phyloP scores from a whole-genome alignment of 768 basidiomycete genomes.

The Grammothele lineata region DNA sequence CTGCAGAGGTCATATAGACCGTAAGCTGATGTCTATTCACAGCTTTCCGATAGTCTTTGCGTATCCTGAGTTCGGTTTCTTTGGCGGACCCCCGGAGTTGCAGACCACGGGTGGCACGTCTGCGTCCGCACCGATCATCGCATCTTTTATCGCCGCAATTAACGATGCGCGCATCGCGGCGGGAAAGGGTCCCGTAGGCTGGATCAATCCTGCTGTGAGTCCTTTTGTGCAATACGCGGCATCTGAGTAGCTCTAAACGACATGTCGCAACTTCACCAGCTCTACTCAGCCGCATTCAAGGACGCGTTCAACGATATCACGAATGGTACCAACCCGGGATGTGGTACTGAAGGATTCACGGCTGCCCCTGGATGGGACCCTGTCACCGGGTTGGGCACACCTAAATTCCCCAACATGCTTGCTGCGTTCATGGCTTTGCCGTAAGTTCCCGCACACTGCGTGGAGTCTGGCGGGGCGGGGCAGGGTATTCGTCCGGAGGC shows the following conservation, averaged over 20 bases:
- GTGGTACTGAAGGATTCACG: constrained; percentile 30
- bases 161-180: constrained; percentile 31
- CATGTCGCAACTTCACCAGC: constrained; percentile 3
- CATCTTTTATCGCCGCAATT: constrained; percentile 28
- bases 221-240: too few species aligned
- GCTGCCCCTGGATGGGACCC: constrained; percentile 30
- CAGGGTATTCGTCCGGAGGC: too few species aligned
- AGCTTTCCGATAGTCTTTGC: too few species aligned
- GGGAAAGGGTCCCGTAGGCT: constrained; percentile 29
- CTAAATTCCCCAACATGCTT: constrained; percentile 20
- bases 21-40: too few species aligned
- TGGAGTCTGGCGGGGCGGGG: too few species aligned
- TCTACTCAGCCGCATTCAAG: constrained; percentile 17
- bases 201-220: constrained; percentile 61
- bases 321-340: constrained; percentile 22
- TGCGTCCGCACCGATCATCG: constrained; percentile 29
- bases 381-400: constrained; percentile 31
- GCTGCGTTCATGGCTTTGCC: constrained; percentile 8
- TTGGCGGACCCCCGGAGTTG: not conserved
- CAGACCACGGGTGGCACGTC: constrained; percentile 22
- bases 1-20: not conserved
- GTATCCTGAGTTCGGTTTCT: not conserved
- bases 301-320: constrained; percentile 25
- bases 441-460: not conserved
- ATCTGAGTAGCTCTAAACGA: too few species aligned